A percentile compares a stretch with the other conserved stretches of the same genome.
Evolutionary conservation across 495 filamentous ascomycete genomes (phyloP).

Genomic region (Annulohypoxylon moriforme): DNA sequence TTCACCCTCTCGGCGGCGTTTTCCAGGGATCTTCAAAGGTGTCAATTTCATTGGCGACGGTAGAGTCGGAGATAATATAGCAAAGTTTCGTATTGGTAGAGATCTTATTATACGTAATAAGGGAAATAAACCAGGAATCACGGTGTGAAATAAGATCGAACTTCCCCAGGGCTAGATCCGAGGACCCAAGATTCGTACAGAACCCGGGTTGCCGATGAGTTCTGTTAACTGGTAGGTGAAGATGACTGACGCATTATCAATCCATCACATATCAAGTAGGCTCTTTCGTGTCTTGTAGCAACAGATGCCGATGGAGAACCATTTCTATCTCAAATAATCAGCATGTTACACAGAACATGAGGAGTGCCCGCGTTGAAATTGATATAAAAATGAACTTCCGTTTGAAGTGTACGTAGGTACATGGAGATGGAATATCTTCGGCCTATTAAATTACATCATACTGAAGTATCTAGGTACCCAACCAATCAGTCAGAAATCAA

Average conservation of each 20-base stretch:
- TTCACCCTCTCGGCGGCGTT: slow-evolving; percentile 36
- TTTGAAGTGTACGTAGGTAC: background rate
- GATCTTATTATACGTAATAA: background rate
- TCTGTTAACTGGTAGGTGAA: background rate
- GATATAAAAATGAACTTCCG: background rate
- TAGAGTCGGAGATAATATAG: background rate
- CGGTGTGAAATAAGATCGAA: too few species aligned
- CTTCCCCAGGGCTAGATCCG: too few species aligned
- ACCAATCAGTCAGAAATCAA: slow-evolving; percentile 24
- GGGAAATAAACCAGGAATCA: background rate
- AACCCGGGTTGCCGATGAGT: background rate
- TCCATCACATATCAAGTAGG: background rate
- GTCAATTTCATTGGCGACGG: slow-evolving; percentile 42
- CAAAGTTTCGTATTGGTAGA: background rate
- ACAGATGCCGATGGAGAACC: too few species aligned
- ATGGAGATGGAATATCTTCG: slow-evolving; percentile 1
- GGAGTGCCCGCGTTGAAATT: background rate
- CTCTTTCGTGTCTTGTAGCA: background rate
- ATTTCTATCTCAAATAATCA: too few species aligned
- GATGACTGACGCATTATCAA: background rate
- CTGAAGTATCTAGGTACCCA: slow-evolving; percentile 6
- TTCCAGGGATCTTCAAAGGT: slow-evolving; percentile 44
- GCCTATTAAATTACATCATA: background rate
- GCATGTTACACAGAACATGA: too few species aligned
- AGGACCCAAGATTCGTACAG: too few species aligned